These are phyloP conservation scores for Komagataella pastoris DNA, from an alignment of 805 yeast species.

Conservation along the genomic window DNA sequence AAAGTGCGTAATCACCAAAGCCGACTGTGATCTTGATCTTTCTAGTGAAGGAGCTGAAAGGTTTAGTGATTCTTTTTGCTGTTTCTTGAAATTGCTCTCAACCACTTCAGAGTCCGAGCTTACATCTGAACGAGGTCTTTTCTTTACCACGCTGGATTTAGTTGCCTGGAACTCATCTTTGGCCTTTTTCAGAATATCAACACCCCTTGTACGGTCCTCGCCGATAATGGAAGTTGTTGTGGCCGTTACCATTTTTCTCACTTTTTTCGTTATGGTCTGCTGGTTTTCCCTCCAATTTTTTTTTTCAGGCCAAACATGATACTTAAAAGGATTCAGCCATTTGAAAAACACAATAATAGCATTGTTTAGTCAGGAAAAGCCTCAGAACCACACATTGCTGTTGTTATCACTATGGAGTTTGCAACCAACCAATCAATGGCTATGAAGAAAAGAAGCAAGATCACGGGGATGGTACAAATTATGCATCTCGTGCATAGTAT, in stretches of 20 bases:
- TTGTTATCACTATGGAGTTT: neutral
- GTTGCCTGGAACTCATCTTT: neutral
- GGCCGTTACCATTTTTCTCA: neutral
- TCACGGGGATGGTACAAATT: neutral
- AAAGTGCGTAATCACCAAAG: constrained; percentile 10
- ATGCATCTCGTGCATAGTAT: neutral
- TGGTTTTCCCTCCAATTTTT: neutral
- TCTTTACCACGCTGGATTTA: neutral
- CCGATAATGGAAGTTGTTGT: neutral
- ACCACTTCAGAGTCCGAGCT: neutral
- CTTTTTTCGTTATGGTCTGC: neutral
- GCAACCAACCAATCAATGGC: neutral
- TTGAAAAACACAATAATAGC: neutral
- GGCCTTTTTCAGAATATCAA: neutral
- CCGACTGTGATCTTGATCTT: constrained; percentile 6
- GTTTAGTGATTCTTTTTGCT: neutral
- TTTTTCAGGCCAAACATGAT: neutral
- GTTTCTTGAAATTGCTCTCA: neutral
- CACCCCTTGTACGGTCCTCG: neutral
- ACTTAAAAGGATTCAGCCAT: neutral
- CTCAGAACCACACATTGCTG: neutral
- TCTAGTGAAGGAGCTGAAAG: neutral
- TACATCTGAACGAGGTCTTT: neutral
- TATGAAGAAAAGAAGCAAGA: neutral
- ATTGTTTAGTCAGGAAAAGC: neutral